A percentile compares a stretch with the other conserved stretches of the same genome.
phyloP scores from a whole-genome alignment of 75 land plant genomes.

The Sequoiadendron giganteum region DNA sequence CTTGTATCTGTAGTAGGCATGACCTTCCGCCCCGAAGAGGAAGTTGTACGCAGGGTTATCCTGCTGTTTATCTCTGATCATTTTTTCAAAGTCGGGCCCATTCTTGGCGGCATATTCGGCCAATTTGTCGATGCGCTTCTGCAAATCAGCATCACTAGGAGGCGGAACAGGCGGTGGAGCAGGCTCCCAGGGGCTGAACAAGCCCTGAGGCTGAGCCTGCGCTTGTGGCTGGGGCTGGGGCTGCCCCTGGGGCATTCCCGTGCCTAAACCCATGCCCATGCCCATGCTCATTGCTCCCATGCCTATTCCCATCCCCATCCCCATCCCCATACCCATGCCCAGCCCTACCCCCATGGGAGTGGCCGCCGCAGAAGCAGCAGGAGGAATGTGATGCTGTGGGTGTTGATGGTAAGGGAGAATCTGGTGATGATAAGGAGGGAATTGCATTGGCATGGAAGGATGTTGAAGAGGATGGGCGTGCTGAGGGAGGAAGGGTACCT shows the following conservation, averaged over 20 bases:
- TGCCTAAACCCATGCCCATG: constrained; percentile 12
- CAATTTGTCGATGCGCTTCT: constrained; percentile 86
- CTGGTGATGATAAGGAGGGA: constrained; percentile 32
- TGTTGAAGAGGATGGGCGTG: constrained; percentile 12
- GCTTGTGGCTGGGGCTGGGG: constrained; percentile 28
- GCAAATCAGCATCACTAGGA: constrained; percentile 85
- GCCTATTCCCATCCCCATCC: background rate
- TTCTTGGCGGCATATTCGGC: constrained; percentile 88
- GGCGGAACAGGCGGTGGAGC: constrained; percentile 73
- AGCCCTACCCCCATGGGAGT: background rate
- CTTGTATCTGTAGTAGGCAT: constrained; percentile 75
- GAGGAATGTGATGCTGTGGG: constrained; percentile 31
- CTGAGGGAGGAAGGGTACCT: background rate
- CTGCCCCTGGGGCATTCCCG: background rate
- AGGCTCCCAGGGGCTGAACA: constrained; percentile 61
- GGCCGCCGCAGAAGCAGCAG: constrained; percentile 15
- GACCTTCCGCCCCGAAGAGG: constrained; percentile 94
- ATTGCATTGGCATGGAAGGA: constrained; percentile 28
- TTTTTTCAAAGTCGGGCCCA: constrained; percentile 90
- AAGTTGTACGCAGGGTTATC: constrained; percentile 88
- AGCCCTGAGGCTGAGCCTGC: constrained; percentile 22
- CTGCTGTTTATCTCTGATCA: constrained; percentile 88
- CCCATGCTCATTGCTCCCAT: background rate
- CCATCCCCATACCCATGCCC: background rate
- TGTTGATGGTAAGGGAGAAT: constrained; percentile 52